Evolutionary conservation across 768 basidiomycete genomes (phyloP).

Genomic region (Amanita rubescens): DNA sequence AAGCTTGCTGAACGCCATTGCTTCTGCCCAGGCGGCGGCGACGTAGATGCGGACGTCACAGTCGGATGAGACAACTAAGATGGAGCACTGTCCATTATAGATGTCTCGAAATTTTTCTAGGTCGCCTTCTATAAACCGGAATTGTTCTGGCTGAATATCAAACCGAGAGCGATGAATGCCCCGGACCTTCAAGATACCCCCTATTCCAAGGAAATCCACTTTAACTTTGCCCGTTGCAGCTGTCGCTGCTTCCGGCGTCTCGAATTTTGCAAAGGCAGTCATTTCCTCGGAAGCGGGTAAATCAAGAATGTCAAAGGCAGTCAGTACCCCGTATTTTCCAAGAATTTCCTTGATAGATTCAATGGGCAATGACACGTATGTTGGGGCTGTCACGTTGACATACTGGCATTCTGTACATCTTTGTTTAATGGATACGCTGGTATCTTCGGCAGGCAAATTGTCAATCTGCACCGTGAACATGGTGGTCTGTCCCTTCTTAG

Average conservation of each 20-base stretch:
- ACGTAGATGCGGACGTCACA: slow-evolving; percentile 27
- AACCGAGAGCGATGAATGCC: slow-evolving; percentile 35
- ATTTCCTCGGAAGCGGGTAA: slow-evolving; percentile 25
- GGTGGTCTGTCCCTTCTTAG: slow-evolving; percentile 25
- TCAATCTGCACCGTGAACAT: slow-evolving; percentile 38
- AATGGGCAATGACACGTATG: slow-evolving; percentile 26
- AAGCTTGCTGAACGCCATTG: slow-evolving; percentile 24
- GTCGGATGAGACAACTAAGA: slow-evolving; percentile 18
- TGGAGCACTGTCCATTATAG: slow-evolving; percentile 21
- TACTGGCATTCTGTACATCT: slow-evolving; percentile 19
- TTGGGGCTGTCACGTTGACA: slow-evolving; percentile 25
- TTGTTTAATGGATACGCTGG: slow-evolving; percentile 21
- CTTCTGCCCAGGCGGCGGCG: slow-evolving; percentile 25
- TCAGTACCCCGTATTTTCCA: slow-evolving; percentile 27
- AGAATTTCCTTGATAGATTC: slow-evolving; percentile 29
- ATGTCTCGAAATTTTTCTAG: slow-evolving; percentile 25
- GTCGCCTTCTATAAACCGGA: slow-evolving; percentile 27
- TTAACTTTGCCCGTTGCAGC: slow-evolving; percentile 20
- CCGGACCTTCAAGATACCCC: slow-evolving; percentile 27
- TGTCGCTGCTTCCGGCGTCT: slow-evolving; percentile 9
- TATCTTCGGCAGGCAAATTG: slow-evolving; percentile 31
- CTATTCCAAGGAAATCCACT: slow-evolving; percentile 27
- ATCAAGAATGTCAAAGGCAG: slow-evolving; percentile 31
- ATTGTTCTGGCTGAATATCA: slow-evolving; percentile 24
- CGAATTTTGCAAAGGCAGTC: slow-evolving; percentile 32